These are phyloP conservation scores for Alisma plantagoaquatica DNA, from an alignment of 106 monocot species.

Conservation along the genomic window DNA sequence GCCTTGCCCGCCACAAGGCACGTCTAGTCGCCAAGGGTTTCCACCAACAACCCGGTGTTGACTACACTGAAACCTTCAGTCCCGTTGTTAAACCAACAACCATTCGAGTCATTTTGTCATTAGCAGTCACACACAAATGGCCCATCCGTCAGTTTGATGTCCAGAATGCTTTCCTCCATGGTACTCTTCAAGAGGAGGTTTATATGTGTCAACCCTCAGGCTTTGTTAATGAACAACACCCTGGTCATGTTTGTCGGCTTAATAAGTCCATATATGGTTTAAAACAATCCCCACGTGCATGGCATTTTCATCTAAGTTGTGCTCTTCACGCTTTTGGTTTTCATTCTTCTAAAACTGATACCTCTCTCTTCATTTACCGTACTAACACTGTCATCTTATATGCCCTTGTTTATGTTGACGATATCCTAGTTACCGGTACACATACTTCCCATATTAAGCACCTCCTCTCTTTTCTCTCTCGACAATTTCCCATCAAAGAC, in stretches of 20 bases:
- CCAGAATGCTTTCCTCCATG: slow-evolving; percentile 8
- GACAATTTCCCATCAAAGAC: neutral
- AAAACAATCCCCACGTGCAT: slow-evolving; percentile 19
- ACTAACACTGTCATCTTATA: neutral
- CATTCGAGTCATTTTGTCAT: neutral
- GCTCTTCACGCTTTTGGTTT: neutral
- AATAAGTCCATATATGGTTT: slow-evolving; percentile 13
- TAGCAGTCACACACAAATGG: neutral
- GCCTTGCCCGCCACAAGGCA: neutral
- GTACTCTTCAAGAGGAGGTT: neutral
- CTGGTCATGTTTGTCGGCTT: slow-evolving; percentile 5
- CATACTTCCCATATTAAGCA: neutral
- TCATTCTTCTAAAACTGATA: neutral
- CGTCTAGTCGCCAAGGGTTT: slow-evolving; percentile 7
- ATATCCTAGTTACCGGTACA: slow-evolving; percentile 10
- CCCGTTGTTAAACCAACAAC: slow-evolving; percentile 2
- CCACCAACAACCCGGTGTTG: slow-evolving; percentile 1
- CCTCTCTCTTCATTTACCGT: slow-evolving; percentile 3
- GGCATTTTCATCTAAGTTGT: slow-evolving; percentile 3
- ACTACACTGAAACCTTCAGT: slow-evolving; percentile 3
- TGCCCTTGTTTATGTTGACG: slow-evolving; percentile 15
- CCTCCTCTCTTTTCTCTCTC: neutral
- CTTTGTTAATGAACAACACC: neutral
- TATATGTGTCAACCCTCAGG: slow-evolving; percentile 14
- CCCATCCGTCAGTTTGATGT: slow-evolving; percentile 10